A percentile compares a stretch with the other conserved stretches of the same genome.
Evolutionary conservation across 2,329 filamentous ascomycete species (phyloP).

Genomic region (Aureobasidium sp.): DNA sequence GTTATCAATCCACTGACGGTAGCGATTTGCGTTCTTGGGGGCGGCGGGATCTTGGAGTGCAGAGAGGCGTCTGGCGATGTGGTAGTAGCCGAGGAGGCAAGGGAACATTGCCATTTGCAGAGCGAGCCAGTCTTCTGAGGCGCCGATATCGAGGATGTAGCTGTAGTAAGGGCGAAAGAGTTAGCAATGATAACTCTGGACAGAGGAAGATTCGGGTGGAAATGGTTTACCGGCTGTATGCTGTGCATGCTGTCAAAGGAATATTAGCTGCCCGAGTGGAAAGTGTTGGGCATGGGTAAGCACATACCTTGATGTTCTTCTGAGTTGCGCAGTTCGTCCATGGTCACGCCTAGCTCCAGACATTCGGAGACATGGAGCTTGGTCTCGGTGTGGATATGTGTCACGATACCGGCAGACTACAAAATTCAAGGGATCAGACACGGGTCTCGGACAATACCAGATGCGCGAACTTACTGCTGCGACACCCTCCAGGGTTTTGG

Average conservation of each 20-base stretch:
- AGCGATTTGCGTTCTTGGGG: slow-evolving; percentile 39
- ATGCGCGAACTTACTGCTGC: slow-evolving; percentile 47
- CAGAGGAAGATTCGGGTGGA: too few relatives aligned
- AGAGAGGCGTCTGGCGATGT: slow-evolving; percentile 65
- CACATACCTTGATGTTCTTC: slow-evolving; percentile 57
- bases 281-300: slow-evolving; percentile 39
- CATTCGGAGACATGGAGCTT: slow-evolving; percentile 78
- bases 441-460: too few relatives aligned
- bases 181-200: not conserved
- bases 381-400: slow-evolving; percentile 73
- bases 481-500: slow-evolving; percentile 66
- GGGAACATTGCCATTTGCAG: slow-evolving; percentile 79
- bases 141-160: slow-evolving; percentile 82
- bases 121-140: slow-evolving; percentile 80
- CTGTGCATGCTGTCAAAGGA: slow-evolving; percentile 56
- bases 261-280: not conserved
- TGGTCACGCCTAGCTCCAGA: slow-evolving; percentile 67
- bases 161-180: too few relatives aligned
- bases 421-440: not conserved
- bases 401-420: slow-evolving; percentile 62
- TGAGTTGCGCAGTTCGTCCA: slow-evolving; percentile 62
- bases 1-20: slow-evolving; percentile 88
- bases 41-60: slow-evolving; percentile 49
- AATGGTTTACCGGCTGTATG: slow-evolving; percentile 60
- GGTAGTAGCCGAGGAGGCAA: slow-evolving; percentile 82